Percentiles rank a stretch among this genome's conserved stretches.
Conservation (phyloP, 257 asterid genomes). For the Penstemon barbatus region DNA sequence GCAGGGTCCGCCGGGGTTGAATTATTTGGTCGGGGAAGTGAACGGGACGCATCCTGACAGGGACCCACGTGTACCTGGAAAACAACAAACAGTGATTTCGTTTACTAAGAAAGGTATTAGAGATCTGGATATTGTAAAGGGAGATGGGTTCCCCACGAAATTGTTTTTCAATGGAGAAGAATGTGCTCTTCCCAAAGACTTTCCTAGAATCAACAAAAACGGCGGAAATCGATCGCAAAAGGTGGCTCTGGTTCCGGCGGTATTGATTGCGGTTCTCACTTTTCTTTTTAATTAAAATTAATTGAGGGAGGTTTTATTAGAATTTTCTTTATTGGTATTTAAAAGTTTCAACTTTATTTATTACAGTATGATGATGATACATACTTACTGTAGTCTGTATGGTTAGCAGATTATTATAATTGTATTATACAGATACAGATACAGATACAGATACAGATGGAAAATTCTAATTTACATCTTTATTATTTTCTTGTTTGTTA, state of each 20-base stretch:
- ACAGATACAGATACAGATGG: too few species aligned
- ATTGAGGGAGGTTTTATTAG: background rate
- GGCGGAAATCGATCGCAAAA: slow-evolving; percentile 29
- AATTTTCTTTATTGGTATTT: too few species aligned
- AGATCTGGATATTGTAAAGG: slow-evolving; percentile 37
- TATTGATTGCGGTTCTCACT: slow-evolving; percentile 40
- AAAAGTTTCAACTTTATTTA: too few species aligned
- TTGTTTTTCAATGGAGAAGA: slow-evolving; percentile 88
- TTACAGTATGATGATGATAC: too few species aligned
- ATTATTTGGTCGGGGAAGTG: slow-evolving; percentile 69
- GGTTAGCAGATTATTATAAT: too few species aligned
- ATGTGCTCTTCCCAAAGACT: slow-evolving; percentile 63
- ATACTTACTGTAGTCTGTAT: too few species aligned
- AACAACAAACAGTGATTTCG: slow-evolving; percentile 83
- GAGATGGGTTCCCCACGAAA: slow-evolving; percentile 90
- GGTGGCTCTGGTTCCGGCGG: slow-evolving; percentile 31
- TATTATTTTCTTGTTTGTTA: too few species aligned
- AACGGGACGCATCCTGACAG: slow-evolving; percentile 69
- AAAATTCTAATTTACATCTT: too few species aligned
- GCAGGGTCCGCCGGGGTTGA: slow-evolving; percentile 85
- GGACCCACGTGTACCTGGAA: slow-evolving; percentile 81
- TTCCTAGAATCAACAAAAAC: slow-evolving; percentile 38
- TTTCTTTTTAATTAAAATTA: slow-evolving; percentile 37
- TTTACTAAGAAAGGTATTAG: slow-evolving; percentile 56
- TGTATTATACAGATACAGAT: too few species aligned